phyloP scores from a whole-genome alignment of 1,284 basidiomycete genomes.

The Sporisorium sorghi region DNA sequence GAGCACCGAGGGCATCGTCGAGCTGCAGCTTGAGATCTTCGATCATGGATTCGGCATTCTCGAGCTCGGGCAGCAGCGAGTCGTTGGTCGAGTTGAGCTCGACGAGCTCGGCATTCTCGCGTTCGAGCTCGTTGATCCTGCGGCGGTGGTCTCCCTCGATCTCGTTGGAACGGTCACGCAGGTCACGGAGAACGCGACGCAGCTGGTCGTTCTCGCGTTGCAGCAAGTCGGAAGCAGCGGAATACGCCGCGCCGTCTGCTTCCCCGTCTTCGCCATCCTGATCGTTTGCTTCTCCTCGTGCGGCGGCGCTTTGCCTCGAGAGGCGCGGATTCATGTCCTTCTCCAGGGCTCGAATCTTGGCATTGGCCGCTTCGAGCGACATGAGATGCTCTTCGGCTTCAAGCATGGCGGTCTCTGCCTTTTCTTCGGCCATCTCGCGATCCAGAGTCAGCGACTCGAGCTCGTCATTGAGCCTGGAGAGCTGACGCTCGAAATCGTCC shows the following conservation, averaged over 20 bases:
- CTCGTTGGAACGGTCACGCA: constrained; percentile 73
- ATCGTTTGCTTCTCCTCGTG: constrained; percentile 70
- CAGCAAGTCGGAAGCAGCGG: constrained; percentile 76
- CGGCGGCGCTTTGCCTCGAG: constrained; percentile 18
- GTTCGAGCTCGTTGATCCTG: constrained; percentile 87
- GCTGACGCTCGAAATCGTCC: constrained; percentile 69
- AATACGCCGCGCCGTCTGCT: constrained; percentile 19
- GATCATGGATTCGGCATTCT: constrained; percentile 75
- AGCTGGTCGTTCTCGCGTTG: constrained; percentile 96
- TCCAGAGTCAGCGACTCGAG: constrained; percentile 95
- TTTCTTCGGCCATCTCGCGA: constrained; percentile 96
- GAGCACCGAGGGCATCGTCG: constrained; percentile 92
- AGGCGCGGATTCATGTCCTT: constrained; percentile 47
- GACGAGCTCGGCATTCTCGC: constrained; percentile 75
- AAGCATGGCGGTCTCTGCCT: constrained; percentile 84
- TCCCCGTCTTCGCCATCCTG: constrained; percentile 3
- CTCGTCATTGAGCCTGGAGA: constrained; percentile 83
- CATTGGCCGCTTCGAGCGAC: constrained; percentile 81
- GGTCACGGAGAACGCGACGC: constrained; percentile 81
- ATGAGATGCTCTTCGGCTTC: constrained; percentile 83
- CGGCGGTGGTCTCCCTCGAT: constrained; percentile 85
- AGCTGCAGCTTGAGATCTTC: constrained; percentile 94
- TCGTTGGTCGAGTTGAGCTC: constrained; percentile 47
- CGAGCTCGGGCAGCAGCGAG: constrained; percentile 45
- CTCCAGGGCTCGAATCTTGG: constrained; percentile 64